A percentile compares a stretch with the other conserved stretches of the same genome.
Conservation (phyloP, 352 stramenopile genomes). For the Phytophthora chlamydospora region DNA sequence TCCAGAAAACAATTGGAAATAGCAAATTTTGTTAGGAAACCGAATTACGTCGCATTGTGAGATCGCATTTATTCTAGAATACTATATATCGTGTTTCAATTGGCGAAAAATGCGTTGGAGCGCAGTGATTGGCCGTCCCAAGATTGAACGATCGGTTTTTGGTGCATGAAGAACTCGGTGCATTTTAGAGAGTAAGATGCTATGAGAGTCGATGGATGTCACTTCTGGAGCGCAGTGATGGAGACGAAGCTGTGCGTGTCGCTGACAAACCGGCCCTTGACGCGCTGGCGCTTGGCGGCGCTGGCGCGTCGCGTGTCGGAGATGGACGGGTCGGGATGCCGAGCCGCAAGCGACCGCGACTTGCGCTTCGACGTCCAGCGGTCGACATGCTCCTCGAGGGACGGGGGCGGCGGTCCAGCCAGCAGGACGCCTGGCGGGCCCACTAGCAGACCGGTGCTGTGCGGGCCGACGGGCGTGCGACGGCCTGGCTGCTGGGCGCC, state of each 20-base stretch:
- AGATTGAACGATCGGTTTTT: conserved; percentile 9
- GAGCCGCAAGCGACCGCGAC: conserved; percentile 23
- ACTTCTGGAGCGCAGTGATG: conserved; percentile 66
- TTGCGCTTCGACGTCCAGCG: conserved; percentile 56
- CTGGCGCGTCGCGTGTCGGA: conserved; percentile 60
- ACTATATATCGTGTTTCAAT: conserved; percentile 3
- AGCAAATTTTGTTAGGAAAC: too few relatives aligned
- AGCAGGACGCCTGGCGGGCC: conserved; percentile 49
- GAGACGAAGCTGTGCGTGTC: conserved; percentile 65
- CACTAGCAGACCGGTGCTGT: conserved; percentile 39
- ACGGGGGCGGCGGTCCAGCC: conserved; percentile 36
- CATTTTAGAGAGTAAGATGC: conserved; percentile 17
- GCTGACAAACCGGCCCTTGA: conserved; percentile 67
- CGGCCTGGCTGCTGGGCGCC: conserved; percentile 12
- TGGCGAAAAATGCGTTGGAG: conserved; percentile 2
- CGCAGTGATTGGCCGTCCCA: background rate
- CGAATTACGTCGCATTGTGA: background rate
- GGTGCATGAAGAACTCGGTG: conserved; percentile 13
- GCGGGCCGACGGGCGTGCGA: conserved; percentile 19
- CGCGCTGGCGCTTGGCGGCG: conserved; percentile 66
- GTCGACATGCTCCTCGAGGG: conserved; percentile 34
- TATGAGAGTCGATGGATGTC: conserved; percentile 15
- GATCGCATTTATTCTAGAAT: background rate
- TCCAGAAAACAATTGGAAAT: too few relatives aligned
- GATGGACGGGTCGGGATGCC: conserved; percentile 34